These are phyloP conservation scores for Heliocybe sulcata DNA, from an alignment of 1,284 basidiomycete genomes.

Conservation along the genomic window DNA sequence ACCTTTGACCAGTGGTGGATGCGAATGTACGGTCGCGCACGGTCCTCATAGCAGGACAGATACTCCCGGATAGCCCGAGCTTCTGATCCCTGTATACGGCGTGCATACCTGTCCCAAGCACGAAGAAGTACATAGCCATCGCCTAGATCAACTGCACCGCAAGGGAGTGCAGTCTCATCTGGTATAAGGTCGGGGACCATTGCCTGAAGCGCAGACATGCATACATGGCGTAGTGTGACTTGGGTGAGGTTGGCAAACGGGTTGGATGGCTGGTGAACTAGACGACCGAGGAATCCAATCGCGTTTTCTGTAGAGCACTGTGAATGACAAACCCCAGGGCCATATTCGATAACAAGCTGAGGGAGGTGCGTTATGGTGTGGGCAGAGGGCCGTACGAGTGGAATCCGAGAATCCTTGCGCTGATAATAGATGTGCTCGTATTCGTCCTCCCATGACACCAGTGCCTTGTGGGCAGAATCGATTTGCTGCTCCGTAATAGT, in stretches of 20 bases:
- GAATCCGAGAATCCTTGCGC: slow-evolving; percentile 13
- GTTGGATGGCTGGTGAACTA: slow-evolving; percentile 16
- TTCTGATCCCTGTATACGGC: slow-evolving; percentile 1
- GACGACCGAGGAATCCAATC: slow-evolving; percentile 17
- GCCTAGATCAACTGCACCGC: slow-evolving; percentile 7
- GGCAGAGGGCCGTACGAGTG: slow-evolving; percentile 16
- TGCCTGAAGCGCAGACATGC: slow-evolving; percentile 15
- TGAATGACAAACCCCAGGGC: slow-evolving; percentile 10
- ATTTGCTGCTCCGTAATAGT: slow-evolving; percentile 7
- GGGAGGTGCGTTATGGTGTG: slow-evolving; percentile 14
- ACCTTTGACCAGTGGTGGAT: slow-evolving; percentile 10
- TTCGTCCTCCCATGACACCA: slow-evolving; percentile 11
- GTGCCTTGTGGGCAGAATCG: neutral
- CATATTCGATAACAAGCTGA: slow-evolving; percentile 11
- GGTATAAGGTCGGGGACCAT: slow-evolving; percentile 9
- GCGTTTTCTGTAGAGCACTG: slow-evolving; percentile 19
- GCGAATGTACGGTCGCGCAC: neutral
- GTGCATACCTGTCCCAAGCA: neutral
- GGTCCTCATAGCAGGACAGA: neutral
- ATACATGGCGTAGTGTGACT: slow-evolving; percentile 8
- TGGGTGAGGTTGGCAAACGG: slow-evolving; percentile 16
- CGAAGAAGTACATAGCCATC: slow-evolving; percentile 11
- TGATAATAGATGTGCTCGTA: slow-evolving; percentile 17
- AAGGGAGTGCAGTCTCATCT: neutral
- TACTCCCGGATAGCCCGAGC: neutral